Evolutionary conservation across 2,329 filamentous ascomycete genomes (phyloP).

Genomic region (Rhinocladiella similis): DNA sequence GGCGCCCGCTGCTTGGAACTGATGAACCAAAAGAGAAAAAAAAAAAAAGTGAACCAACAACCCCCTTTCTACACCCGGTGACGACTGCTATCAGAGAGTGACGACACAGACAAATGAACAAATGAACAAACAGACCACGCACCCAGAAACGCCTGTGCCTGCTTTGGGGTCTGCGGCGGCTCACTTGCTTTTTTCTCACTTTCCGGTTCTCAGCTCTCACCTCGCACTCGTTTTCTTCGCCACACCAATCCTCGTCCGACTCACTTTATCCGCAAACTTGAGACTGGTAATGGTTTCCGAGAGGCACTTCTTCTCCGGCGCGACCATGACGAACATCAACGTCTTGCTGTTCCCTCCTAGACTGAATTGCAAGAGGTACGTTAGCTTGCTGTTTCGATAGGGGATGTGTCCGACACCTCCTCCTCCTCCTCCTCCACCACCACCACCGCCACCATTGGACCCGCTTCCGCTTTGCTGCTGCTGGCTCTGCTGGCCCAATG

Average conservation of each 20-base stretch:
- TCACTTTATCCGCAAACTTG: conserved; percentile 90
- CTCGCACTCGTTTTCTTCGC: conserved; percentile 22
- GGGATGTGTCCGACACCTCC: conserved; percentile 67
- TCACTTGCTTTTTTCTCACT: background rate
- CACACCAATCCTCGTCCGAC: conserved; percentile 28
- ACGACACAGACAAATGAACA: too few relatives aligned
- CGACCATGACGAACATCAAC: conserved; percentile 99
- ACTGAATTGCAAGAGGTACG: conserved; percentile 91
- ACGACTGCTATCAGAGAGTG: too few relatives aligned
- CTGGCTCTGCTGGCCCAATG: conserved; percentile 69
- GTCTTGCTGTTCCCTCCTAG: conserved; percentile 95
- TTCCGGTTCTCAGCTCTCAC: too few relatives aligned
- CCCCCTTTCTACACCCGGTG: too few relatives aligned
- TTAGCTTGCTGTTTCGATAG: conserved; percentile 95
- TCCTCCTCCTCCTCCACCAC: too few relatives aligned
- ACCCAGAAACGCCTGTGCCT: too few relatives aligned
- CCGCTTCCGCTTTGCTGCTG: too few relatives aligned
- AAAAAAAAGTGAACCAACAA: too few relatives aligned
- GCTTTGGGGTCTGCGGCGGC: too few relatives aligned
- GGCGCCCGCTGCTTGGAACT: too few relatives aligned
- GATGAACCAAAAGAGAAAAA: too few relatives aligned
- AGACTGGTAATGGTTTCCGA: conserved; percentile 92
- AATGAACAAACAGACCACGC: too few relatives aligned
- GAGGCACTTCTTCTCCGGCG: conserved; percentile 83
- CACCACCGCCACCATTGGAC: conserved; percentile 45